phyloP scores from a whole-genome alignment of 1,284 basidiomycete genomes.

The Apiotrichum domesticum region DNA sequence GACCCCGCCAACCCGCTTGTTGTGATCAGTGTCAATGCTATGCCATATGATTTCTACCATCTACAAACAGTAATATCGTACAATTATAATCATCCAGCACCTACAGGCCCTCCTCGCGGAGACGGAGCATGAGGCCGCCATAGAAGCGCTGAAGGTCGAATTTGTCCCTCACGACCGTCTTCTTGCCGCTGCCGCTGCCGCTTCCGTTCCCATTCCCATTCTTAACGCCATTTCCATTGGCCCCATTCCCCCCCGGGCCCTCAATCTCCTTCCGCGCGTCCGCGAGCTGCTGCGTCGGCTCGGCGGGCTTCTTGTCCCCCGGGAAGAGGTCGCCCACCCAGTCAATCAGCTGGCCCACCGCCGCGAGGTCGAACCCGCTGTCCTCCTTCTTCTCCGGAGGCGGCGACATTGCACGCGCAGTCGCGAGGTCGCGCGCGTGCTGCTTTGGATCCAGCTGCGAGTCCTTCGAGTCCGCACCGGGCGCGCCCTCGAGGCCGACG shows the following conservation, averaged over 20 bases:
- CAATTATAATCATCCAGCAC: not conserved
- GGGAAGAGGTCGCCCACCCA: constrained; percentile 46
- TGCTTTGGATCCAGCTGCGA: constrained; percentile 9
- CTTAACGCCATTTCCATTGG: not conserved
- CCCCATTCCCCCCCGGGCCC: constrained; percentile 8
- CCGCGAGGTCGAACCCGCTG: constrained; percentile 36
- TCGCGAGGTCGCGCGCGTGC: constrained; percentile 17
- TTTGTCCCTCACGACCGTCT: constrained; percentile 39
- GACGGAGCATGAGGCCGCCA: constrained; percentile 46
- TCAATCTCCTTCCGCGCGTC: constrained; percentile 40
- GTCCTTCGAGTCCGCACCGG: constrained; percentile 2
- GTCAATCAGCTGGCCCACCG: constrained; percentile 45
- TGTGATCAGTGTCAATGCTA: too few species aligned
- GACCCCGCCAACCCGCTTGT: too few species aligned
- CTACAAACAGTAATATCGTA: not conserved
- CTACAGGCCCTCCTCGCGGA: constrained; percentile 44
- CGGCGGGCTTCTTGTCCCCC: constrained; percentile 19
- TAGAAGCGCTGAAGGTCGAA: constrained; percentile 48
- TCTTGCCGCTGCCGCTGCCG: constrained; percentile 3
- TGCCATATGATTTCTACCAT: not conserved
- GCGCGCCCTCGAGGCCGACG: constrained; percentile 8
- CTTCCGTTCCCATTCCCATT: not conserved
- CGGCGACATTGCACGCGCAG: constrained; percentile 15
- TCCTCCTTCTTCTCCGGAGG: not conserved
- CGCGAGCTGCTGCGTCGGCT: constrained; percentile 35